Percentiles rank a stretch among this genome's conserved stretches.
Evolutionary conservation across 768 basidiomycete species (phyloP).

Genomic region (Amanita muscaria): DNA sequence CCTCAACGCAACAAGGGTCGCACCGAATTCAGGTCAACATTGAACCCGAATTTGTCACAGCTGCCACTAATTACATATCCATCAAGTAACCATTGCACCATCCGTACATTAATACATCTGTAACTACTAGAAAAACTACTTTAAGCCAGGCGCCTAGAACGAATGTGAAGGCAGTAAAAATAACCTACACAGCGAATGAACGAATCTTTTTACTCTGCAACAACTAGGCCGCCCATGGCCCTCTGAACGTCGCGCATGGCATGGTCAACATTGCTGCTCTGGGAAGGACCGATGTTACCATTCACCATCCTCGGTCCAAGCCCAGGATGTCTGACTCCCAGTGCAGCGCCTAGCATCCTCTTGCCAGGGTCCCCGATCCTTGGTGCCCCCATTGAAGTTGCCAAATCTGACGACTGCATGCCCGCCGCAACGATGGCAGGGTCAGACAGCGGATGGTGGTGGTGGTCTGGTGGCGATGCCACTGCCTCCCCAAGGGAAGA

Average conservation of each 20-base stretch:
- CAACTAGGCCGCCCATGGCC: slow-evolving; percentile 65
- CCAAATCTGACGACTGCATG: slow-evolving; percentile 29
- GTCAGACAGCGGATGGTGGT: slow-evolving; percentile 50
- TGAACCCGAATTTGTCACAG: too few relatives aligned
- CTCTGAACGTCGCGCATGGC: slow-evolving; percentile 63
- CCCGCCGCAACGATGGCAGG: slow-evolving; percentile 61
- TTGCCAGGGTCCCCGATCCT: slow-evolving; percentile 85
- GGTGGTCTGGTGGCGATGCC: slow-evolving; percentile 27
- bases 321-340: slow-evolving; percentile 76
- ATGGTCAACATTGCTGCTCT: slow-evolving; percentile 40
- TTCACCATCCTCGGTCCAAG: slow-evolving; percentile 54
- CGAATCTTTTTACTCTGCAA: slow-evolving; percentile 49
- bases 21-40: too few relatives aligned
- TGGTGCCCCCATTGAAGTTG: slow-evolving; percentile 40
- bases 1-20: too few relatives aligned
- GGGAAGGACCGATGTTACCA: slow-evolving; percentile 29
- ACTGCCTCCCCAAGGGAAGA: slow-evolving; percentile 57
- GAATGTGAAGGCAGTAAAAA: too few relatives aligned
- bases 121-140: too few relatives aligned
- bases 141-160: too few relatives aligned
- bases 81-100: too few relatives aligned
- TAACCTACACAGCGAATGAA: not conserved
- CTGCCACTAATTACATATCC: too few relatives aligned
- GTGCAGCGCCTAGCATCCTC: slow-evolving; percentile 80
- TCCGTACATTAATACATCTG: too few relatives aligned